Conservation (phyloP, 2,329 filamentous ascomycete genomes). For the Cadophora malorum region DNA sequence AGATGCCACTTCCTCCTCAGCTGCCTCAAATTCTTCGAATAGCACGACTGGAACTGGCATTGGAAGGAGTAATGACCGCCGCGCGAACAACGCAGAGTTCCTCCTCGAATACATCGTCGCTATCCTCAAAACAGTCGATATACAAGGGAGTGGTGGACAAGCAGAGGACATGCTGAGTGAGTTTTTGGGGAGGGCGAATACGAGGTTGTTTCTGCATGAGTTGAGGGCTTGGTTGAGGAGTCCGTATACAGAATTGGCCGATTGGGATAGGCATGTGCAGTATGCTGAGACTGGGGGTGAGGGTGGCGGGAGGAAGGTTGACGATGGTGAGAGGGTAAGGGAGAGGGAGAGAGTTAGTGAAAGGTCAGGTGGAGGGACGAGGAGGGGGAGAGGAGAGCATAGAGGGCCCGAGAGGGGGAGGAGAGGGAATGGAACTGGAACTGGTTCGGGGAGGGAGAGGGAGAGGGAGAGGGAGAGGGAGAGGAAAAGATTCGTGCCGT, state of each 20-base stretch:
- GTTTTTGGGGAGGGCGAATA: slow-evolving; percentile 77
- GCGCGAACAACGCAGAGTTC: slow-evolving; percentile 78
- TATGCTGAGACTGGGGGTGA: slow-evolving; percentile 36
- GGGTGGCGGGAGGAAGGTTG: not conserved
- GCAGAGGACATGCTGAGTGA: slow-evolving; percentile 81
- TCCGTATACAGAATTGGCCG: slow-evolving; percentile 72
- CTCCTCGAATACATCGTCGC: slow-evolving; percentile 85
- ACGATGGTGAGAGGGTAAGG: slow-evolving; percentile 1
- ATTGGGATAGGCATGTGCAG: slow-evolving; percentile 69
- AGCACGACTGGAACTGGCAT: too few species aligned
- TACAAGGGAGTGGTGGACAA: slow-evolving; percentile 78
- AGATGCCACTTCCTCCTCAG: slow-evolving; percentile 34
- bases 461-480: not conserved
- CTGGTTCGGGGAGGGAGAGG: not conserved
- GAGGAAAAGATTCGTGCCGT: slow-evolving; percentile 9
- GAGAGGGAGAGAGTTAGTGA: not conserved
- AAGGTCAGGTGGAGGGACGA: not conserved
- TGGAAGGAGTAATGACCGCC: slow-evolving; percentile 45
- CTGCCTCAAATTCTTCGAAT: too few species aligned
- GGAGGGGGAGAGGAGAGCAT: slow-evolving; percentile 1
- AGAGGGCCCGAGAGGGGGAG: not conserved
- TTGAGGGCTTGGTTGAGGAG: slow-evolving; percentile 82
- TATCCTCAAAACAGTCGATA: slow-evolving; percentile 81
- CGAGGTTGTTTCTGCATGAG: slow-evolving; percentile 83
- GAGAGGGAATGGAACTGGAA: not conserved